A percentile compares a stretch with the other conserved stretches of the same genome.
Conservation (phyloP, 768 basidiomycete genomes). For the Lactifluus piperatus region DNA sequence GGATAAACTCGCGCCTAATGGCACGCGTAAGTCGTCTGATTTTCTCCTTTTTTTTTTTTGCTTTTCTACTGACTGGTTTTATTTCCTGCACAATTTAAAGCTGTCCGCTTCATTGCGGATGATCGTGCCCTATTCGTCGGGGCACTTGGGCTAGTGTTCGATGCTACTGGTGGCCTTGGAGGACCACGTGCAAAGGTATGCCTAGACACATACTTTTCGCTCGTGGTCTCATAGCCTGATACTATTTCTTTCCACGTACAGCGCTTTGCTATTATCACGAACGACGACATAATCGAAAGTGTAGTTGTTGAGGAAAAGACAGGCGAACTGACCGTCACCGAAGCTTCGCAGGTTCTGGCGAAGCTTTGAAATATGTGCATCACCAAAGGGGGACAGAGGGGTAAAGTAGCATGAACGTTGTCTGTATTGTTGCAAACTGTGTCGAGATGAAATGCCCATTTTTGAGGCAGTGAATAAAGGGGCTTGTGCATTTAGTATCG, state of each 20-base stretch:
- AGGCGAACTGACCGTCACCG: conserved; percentile 32
- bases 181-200: conserved; percentile 49
- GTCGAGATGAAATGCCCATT: conserved; percentile 16
- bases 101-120: conserved; percentile 37
- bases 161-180: conserved; percentile 50
- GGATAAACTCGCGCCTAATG: conserved; percentile 45
- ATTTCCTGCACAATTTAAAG: conserved; percentile 15
- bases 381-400: not conserved
- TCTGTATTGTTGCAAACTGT: not conserved
- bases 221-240: not conserved
- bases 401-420: not conserved
- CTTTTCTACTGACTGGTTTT: not conserved
- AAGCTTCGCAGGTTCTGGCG: conserved; percentile 35
- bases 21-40: conserved; percentile 36
- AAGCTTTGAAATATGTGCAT: conserved; percentile 18
- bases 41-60: not conserved
- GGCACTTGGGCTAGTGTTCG: conserved; percentile 36
- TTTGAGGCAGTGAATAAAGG: not conserved
- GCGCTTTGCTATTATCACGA: conserved; percentile 57
- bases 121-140: conserved; percentile 46
- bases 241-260: conserved; percentile 20
- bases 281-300: conserved; percentile 59
- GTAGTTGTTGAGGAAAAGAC: conserved; percentile 39
- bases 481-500: not conserved
- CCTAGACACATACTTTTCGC: not conserved